Percentiles rank a stretch among this genome's conserved stretches.
These are phyloP conservation scores for Lichtheimia ramosa DNA, from an alignment of 371 early-diverging fungal species.

Conservation along the genomic window DNA sequence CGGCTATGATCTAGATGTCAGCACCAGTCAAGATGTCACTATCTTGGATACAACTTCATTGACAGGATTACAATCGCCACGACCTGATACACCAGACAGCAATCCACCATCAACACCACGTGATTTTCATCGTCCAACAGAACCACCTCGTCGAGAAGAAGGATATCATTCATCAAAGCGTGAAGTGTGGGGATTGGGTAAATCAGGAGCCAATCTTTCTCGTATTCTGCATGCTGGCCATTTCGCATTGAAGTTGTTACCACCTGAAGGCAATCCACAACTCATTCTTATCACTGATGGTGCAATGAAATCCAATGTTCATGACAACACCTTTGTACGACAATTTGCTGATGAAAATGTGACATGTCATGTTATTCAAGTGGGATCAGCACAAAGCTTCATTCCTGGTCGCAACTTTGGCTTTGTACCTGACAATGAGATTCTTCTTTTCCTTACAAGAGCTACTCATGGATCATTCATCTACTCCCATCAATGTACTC, in stretches of 20 bases:
- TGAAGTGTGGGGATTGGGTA: slow-evolving; percentile 64
- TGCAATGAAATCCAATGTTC: slow-evolving; percentile 68
- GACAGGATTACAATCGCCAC: slow-evolving; percentile 4
- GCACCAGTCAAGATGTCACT: slow-evolving; percentile 21
- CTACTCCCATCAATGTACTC: slow-evolving; percentile 71
- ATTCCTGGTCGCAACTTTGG: slow-evolving; percentile 84
- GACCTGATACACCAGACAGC: neutral
- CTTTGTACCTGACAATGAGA: slow-evolving; percentile 87
- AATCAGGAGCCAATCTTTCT: slow-evolving; percentile 61
- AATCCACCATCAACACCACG: neutral
- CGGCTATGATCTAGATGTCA: slow-evolving; percentile 58
- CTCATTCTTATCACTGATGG: slow-evolving; percentile 89
- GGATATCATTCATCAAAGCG: slow-evolving; percentile 34
- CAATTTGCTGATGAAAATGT: slow-evolving; percentile 71
- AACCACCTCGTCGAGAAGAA: slow-evolving; percentile 1
- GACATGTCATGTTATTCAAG: slow-evolving; percentile 81
- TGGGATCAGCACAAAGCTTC: slow-evolving; percentile 77
- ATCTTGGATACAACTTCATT: slow-evolving; percentile 30
- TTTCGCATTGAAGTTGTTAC: slow-evolving; percentile 73
- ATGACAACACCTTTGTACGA: slow-evolving; percentile 57
- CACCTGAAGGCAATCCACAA: slow-evolving; percentile 67
- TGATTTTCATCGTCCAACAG: neutral
- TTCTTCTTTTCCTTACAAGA: slow-evolving; percentile 77
- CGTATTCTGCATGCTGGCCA: slow-evolving; percentile 73
- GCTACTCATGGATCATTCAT: slow-evolving; percentile 82